Conservation (phyloP, 805 yeast species). For the Candida chauliodis region DNA sequence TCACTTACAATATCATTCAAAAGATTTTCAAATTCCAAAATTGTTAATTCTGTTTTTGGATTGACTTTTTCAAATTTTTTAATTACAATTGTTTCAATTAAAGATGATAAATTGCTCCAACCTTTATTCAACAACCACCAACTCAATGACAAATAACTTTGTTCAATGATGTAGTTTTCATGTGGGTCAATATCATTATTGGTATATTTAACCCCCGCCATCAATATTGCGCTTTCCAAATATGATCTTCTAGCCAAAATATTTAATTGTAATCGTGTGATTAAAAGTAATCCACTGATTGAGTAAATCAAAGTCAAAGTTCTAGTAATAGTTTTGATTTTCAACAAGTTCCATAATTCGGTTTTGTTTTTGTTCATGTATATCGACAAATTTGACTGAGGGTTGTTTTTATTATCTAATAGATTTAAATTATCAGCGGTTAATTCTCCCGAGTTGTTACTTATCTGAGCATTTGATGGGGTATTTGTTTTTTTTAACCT, state of each 20-base stretch:
- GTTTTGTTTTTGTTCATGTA: slow-evolving; percentile 32
- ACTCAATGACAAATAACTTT: slow-evolving; percentile 78
- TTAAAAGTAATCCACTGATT: slow-evolving; percentile 63
- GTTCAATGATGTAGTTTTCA: slow-evolving; percentile 59
- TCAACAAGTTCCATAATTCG: slow-evolving; percentile 81
- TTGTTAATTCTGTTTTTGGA: slow-evolving; percentile 68
- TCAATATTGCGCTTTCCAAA: slow-evolving; percentile 67
- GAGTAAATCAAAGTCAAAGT: slow-evolving; percentile 68
- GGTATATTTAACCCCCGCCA: slow-evolving; percentile 49
- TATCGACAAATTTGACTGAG: slow-evolving; percentile 10
- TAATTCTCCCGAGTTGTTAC: slow-evolving; percentile 13
- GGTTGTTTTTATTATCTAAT: slow-evolving; percentile 24
- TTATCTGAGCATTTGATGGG: neutral
- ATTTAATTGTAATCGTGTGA: slow-evolving; percentile 83
- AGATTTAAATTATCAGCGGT: slow-evolving; percentile 40
- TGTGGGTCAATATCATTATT: slow-evolving; percentile 14
- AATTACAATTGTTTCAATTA: slow-evolving; percentile 55
- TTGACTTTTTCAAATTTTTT: slow-evolving; percentile 59
- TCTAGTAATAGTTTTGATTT: slow-evolving; percentile 69
- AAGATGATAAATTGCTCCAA: slow-evolving; percentile 55
- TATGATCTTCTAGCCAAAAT: slow-evolving; percentile 85
- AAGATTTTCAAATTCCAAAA: slow-evolving; percentile 52
- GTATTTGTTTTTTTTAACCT: slow-evolving; percentile 51
- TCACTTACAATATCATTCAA: slow-evolving; percentile 20
- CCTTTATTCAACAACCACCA: slow-evolving; percentile 96